Evolutionary conservation across 2,329 filamentous ascomycete genomes (phyloP), one percentile per base, ranked within the genome.

Genomic region (Fusarium sp.): DNA sequence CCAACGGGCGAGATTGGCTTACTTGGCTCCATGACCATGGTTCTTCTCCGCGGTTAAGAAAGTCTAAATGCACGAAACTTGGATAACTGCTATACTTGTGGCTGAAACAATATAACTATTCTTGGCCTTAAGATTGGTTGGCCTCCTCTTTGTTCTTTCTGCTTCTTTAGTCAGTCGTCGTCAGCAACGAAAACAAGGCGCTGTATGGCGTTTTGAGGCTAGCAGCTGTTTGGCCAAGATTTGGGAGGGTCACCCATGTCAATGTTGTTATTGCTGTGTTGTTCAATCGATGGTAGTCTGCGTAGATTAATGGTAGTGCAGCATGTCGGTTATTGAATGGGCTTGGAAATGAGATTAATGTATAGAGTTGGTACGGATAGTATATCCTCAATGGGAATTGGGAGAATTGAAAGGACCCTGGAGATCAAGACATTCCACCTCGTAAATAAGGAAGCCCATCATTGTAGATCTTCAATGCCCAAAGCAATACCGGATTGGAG

Each of bases 181-280:
- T 74, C 71, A 73, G 73, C 73, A 70, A 70, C 67, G 46, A 74
- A 73, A 71, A 67, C 66, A 73, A 60, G 63, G 66, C 34, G 34
- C 22, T 69, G 56, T 52, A 68, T 43, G 52, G 44, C 47, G 61
- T 51, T 67, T 63, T 30, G 40, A 57, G 43, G 51, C 57, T 66
- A 72, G 65, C 38, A 54, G 56, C 16, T 70, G 59, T 46, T 70
- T 72, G 68, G 68, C 46, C 34, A 46, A 66, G 47, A 52, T 24
- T 58, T 47, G 47, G 56, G 68, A 70, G 68, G 68, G 69, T 30
- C 29, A 72, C 69, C 69, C 70, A 55, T 72, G 70, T 72, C 52
- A 20, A 57, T 38, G 46, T 43, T 44, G 64, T 69, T 65, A 55
- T 34, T 47, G 63, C 60, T 65, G 53, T 64, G 65, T 71, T 65